Evolutionary conservation across 2,329 filamentous ascomycete genomes (phyloP), one percentile per base, ranked within the genome.

Genomic region (Sporothrix variecibatus): DNA sequence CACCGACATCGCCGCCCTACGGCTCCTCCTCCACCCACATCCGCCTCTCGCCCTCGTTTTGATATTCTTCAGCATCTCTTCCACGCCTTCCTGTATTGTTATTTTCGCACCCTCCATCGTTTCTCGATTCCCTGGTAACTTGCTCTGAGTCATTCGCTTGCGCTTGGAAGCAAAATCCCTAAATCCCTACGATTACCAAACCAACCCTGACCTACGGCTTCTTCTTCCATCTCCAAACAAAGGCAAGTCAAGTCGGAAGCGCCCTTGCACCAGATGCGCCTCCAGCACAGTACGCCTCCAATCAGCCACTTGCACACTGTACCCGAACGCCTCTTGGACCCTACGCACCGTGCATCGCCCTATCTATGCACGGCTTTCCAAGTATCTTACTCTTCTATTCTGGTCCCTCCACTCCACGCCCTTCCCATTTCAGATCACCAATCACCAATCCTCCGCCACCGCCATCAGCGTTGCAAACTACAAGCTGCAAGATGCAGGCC

Each of bases 91-190:
- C 56, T 53, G 6, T 68, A 58, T 43, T 26, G 12, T 26, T 31
- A 23, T 12, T 53, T 38, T n/a, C 31, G 28, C 58, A 12, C 15
- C 49, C 5, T 56, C 26, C 51, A 15, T 51, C 34, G 51, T 23
- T 46, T 20, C 34, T 51, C 40, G 26, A 26, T 68, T n/a, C 4
- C 4, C 43, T 3, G 51, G n/a, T 56, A 56, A 23, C 17, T 43
- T 75, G 38, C 56, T 72, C 75, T 74, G 75, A 76, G 75, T 76
- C 75, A 76, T 76, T 76, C 74, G 67, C 71, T 76, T 75, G 75
- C 62, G 28, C 75, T 75, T 74, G 74, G 72, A 74, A 56, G 68
- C 70, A 71, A 23, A 53, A n/a, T 28, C 8, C 28, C 46, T 38
- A 69, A 53, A n/a, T 28, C 8, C 28, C 46, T 38, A 69, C 31